Percentiles rank a stretch among this genome's conserved stretches.
Evolutionary conservation across 1,284 basidiomycete genomes (phyloP).

Genomic region (Schizophyllum commune): DNA sequence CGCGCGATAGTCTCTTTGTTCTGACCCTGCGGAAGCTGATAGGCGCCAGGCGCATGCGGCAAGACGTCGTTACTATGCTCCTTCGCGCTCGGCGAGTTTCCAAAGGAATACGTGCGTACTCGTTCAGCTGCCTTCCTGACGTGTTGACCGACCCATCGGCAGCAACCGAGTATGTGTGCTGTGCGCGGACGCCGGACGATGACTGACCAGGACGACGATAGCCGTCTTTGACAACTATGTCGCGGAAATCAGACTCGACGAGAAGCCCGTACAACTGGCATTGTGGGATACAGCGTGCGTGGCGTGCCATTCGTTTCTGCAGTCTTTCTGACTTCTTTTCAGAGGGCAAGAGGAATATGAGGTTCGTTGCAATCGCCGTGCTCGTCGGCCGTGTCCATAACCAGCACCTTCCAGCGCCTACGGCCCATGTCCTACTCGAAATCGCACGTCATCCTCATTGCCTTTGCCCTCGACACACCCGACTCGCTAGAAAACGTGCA

Average conservation of each 20-base stretch:
- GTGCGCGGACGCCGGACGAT: conserved; percentile 7
- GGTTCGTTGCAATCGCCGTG: conserved; percentile 32
- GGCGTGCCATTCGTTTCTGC: conserved; percentile 7
- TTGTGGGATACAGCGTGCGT: conserved; percentile 97
- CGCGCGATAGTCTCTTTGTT: conserved; percentile 20
- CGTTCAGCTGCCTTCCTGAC: conserved; percentile 8
- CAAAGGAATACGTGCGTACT: conserved; percentile 84
- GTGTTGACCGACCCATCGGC: conserved; percentile 11
- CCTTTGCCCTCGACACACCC: conserved; percentile 93
- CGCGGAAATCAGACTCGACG: conserved; percentile 94
- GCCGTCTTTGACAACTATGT: conserved; percentile 99
- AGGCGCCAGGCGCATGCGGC: conserved; percentile 63
- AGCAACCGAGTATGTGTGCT: conserved; percentile 53
- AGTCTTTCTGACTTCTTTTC: conserved; percentile 13
- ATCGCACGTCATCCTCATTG: conserved; percentile 97
- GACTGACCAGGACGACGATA: conserved; percentile 20
- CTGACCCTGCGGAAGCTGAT: background rate
- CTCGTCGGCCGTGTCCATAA: conserved; percentile 2
- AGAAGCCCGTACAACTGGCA: conserved; percentile 93
- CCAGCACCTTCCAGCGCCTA: conserved; percentile 50
- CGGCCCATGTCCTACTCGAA: conserved; percentile 96
- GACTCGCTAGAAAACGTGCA: conserved; percentile 95
- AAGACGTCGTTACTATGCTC: conserved; percentile 83
- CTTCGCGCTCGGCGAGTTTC: conserved; percentile 95
- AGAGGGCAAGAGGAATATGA: conserved; percentile 94